These are phyloP conservation scores for Hypholoma fasciculare DNA, from an alignment of 768 basidiomycete species.

Conservation along the genomic window DNA sequence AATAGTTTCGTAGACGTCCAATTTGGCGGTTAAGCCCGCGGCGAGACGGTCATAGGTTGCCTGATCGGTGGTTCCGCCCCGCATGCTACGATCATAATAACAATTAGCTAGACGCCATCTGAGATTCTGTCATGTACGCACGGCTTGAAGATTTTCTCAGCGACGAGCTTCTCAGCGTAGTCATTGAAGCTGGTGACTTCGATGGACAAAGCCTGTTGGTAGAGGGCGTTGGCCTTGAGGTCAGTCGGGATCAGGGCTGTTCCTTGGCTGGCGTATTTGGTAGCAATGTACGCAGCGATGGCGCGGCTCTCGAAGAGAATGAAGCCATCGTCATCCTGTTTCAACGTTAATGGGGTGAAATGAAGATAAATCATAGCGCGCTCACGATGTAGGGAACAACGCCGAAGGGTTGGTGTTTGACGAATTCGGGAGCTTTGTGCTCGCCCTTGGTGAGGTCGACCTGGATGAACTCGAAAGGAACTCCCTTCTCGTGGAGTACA, in stretches of 20 bases:
- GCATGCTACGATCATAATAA: constrained; percentile 4
- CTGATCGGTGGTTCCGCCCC: constrained; percentile 17
- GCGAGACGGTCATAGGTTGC: constrained; percentile 29
- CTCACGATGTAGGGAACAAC: constrained; percentile 57
- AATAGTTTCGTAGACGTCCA: constrained; percentile 55
- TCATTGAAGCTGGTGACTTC: constrained; percentile 53
- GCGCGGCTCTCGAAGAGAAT: constrained; percentile 61
- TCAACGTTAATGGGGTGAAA: constrained; percentile 1
- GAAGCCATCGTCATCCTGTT: constrained; percentile 55
- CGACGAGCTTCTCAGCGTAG: constrained; percentile 31
- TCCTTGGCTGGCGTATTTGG: constrained; percentile 52
- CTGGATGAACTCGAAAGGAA: constrained; percentile 51
- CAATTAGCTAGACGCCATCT: background rate
- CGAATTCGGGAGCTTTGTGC: constrained; percentile 46
- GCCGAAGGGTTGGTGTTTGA: constrained; percentile 62
- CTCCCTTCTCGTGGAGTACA: constrained; percentile 51
- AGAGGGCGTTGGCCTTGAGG: constrained; percentile 33
- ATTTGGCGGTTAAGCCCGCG: constrained; percentile 31
- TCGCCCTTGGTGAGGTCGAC: constrained; percentile 42
- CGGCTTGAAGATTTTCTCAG: constrained; percentile 54
- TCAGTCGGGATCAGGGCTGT: constrained; percentile 47
- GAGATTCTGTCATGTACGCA: constrained; percentile 19
- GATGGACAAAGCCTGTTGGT: constrained; percentile 45
- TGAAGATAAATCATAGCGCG: background rate
- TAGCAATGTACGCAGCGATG: constrained; percentile 54